Conservation (phyloP, 345 rosid genomes). For the Mercurialis annua region DNA sequence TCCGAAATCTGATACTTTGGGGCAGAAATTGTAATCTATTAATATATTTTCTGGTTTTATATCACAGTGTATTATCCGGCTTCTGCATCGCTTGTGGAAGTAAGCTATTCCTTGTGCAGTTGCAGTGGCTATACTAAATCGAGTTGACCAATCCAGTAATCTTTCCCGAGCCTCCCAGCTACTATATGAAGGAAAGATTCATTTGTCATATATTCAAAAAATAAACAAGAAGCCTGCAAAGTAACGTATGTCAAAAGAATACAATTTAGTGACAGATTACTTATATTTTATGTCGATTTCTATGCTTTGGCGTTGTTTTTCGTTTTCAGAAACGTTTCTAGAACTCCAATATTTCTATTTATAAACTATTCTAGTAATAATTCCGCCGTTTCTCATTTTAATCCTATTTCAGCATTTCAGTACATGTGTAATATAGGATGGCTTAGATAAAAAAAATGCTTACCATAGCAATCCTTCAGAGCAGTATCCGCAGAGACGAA, state of each 20-base stretch:
- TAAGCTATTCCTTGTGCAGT: conserved; percentile 33
- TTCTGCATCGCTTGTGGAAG: conserved; percentile 32
- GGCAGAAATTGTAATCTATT: conserved; percentile 28
- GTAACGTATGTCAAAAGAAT: too few relatives aligned
- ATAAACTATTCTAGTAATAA: not conserved
- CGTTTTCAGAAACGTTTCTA: too few relatives aligned
- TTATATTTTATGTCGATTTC: too few relatives aligned
- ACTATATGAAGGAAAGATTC: conserved; percentile 24
- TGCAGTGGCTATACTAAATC: conserved; percentile 27
- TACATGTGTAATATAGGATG: not conserved
- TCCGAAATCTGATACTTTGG: conserved; percentile 33
- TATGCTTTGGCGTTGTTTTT: too few relatives aligned
- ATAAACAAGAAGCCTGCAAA: conserved; percentile 28
- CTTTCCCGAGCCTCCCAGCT: conserved; percentile 14
- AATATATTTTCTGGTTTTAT: conserved; percentile 33
- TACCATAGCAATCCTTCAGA: conserved; percentile 50
- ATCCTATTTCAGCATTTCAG: too few relatives aligned
- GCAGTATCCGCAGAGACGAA: conserved; percentile 32
- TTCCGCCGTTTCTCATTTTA: too few relatives aligned
- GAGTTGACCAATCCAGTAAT: conserved; percentile 27
- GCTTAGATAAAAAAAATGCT: not conserved
- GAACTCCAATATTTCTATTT: too few relatives aligned
- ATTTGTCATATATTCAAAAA: conserved; percentile 30
- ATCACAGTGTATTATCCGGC: conserved; percentile 34
- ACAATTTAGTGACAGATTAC: too few relatives aligned